Evolutionary conservation across 1,284 basidiomycete genomes (phyloP).

Genomic region (Schizopora paradoxa): DNA sequence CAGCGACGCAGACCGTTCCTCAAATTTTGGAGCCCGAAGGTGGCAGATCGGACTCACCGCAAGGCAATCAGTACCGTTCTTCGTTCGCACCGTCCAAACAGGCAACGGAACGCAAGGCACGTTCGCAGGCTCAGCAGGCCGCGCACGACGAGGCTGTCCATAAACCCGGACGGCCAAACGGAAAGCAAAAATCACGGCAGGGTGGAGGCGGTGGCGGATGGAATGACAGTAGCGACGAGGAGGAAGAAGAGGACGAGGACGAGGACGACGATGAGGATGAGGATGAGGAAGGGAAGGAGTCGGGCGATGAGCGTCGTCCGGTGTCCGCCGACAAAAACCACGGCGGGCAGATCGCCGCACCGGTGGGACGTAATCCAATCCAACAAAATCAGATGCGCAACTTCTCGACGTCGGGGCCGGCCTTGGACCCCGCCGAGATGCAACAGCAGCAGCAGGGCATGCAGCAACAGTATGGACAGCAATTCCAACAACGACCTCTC

Average conservation of each 20-base stretch:
- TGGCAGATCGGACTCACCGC: constrained; percentile 11
- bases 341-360: constrained; percentile 24
- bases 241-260: constrained; percentile 69
- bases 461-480: constrained; percentile 19
- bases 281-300: no score
- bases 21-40: constrained; percentile 15
- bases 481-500: constrained; percentile 17
- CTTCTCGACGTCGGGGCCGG: constrained; percentile 24
- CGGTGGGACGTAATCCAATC: constrained; percentile 22
- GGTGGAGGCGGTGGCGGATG: constrained; percentile 55
- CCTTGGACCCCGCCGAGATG: constrained; percentile 2
- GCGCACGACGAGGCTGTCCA: constrained; percentile 69
- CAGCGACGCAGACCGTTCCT: constrained; percentile 19
- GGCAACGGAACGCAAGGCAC: constrained; percentile 78
- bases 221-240: constrained; percentile 73
- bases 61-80: constrained; percentile 48
- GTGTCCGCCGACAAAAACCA: constrained; percentile 22
- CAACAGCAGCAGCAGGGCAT: no score
- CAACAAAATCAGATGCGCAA: constrained; percentile 26
- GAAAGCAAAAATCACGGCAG: constrained; percentile 44
- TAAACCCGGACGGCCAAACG: constrained; percentile 66
- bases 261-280: constrained; percentile 68
- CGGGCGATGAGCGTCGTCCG: constrained; percentile 39
- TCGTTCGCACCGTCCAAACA: constrained; percentile 82
- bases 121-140: constrained; percentile 74